phyloP scores from a whole-genome alignment of 768 basidiomycete genomes.

The Collybia sp. region DNA sequence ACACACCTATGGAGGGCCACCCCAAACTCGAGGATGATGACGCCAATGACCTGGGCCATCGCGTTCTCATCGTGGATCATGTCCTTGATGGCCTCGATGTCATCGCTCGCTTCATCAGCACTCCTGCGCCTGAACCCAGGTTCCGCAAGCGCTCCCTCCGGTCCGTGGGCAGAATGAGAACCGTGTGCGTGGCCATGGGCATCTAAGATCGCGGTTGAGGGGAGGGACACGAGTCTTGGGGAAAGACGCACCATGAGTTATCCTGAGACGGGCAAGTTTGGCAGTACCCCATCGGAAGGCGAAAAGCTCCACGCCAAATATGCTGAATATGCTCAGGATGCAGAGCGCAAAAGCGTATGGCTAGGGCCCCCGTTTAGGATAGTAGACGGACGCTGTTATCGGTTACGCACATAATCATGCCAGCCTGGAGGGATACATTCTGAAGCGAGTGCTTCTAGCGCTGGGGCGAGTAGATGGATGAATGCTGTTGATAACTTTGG shows the following conservation, averaged over 20 bases:
- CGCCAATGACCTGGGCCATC: conserved; percentile 73
- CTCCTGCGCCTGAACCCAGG: conserved; percentile 6
- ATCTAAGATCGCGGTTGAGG: conserved; percentile 32
- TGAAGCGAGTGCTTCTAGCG: conserved; percentile 62
- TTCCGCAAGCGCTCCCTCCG: conserved; percentile 32
- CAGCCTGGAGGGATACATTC: conserved; percentile 69
- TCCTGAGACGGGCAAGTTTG: conserved; percentile 62
- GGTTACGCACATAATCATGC: conserved; percentile 64
- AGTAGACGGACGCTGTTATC: neutral
- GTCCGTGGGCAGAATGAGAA: conserved; percentile 66
- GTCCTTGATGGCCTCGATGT: conserved; percentile 11
- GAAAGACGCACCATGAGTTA: conserved; percentile 47
- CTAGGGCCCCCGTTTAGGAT: conserved; percentile 28
- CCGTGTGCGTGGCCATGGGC: conserved; percentile 61
- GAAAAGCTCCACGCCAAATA: conserved; percentile 82
- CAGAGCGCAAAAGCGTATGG: conserved; percentile 81
- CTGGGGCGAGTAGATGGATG: conserved; percentile 79
- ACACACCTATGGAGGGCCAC: conserved; percentile 78
- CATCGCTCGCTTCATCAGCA: conserved; percentile 21
- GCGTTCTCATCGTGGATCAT: conserved; percentile 34
- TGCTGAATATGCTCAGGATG: conserved; percentile 73
- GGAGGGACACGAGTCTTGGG: conserved; percentile 1
- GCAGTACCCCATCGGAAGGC: conserved; percentile 85
- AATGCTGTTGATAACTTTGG: conserved; percentile 86
- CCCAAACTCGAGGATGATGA: conserved; percentile 93